Evolutionary conservation across 352 stramenopile species (phyloP).

Genomic region (Albugo candida): DNA sequence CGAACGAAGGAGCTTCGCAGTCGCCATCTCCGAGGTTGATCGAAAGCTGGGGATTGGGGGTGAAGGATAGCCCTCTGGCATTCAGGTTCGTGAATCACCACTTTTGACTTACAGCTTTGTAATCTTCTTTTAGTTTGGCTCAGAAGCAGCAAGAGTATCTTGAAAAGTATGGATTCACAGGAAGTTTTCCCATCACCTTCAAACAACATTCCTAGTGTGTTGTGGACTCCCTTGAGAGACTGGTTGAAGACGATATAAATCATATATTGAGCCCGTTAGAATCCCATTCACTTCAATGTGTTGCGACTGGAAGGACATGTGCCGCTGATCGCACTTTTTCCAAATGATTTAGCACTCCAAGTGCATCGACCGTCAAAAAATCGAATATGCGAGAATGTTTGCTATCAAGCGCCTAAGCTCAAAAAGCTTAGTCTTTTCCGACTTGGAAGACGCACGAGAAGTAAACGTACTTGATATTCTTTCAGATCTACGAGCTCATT

Average conservation of each 20-base stretch:
- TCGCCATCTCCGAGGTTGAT: constrained; percentile 1
- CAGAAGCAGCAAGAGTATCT: constrained; percentile 78
- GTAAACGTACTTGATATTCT: constrained; percentile 42
- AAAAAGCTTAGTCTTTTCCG: background rate
- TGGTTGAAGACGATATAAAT: background rate
- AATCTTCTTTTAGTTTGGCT: constrained; percentile 20
- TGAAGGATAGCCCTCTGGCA: constrained; percentile 66
- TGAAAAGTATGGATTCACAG: constrained; percentile 59
- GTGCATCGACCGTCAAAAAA: constrained; percentile 70
- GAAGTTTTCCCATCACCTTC: constrained; percentile 18
- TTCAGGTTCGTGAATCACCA: constrained; percentile 13
- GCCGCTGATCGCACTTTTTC: constrained; percentile 66
- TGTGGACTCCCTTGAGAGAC: background rate
- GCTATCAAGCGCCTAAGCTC: constrained; percentile 37
- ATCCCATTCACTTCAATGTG: background rate
- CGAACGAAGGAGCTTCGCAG: no score
- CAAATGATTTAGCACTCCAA: constrained; percentile 63
- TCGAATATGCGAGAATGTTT: constrained; percentile 72
- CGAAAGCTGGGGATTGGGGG: constrained; percentile 59
- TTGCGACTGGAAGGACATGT: background rate
- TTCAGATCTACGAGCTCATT: constrained; percentile 62
- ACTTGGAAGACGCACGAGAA: background rate
- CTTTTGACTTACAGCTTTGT: background rate
- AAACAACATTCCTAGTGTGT: background rate
- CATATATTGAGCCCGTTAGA: background rate